phyloP scores from a whole-genome alignment of 345 rosid genomes.

The Heritiera fomes region DNA sequence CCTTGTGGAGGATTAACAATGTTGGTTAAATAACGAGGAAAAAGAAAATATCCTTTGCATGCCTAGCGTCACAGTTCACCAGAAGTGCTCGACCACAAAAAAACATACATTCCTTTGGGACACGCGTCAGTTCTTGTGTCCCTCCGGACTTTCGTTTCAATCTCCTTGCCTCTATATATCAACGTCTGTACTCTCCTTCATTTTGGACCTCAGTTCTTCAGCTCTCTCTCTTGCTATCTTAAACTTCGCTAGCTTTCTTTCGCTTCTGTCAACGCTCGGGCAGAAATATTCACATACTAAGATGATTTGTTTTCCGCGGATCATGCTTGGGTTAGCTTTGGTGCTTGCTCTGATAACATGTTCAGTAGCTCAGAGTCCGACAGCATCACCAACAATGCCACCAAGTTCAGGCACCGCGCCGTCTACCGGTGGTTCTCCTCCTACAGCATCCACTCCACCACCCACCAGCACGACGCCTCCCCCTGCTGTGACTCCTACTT shows the following conservation, averaged over 20 bases:
- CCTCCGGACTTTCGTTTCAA: background rate
- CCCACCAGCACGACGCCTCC: background rate
- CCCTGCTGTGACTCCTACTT: background rate
- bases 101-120: background rate
- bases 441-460: conserved; percentile 4
- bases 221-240: too few relatives aligned
- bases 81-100: conserved; percentile 12
- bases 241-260: too few relatives aligned
- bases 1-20: background rate
- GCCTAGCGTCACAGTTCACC: background rate
- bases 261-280: too few relatives aligned
- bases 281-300: too few relatives aligned
- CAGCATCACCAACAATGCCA: conserved; percentile 25
- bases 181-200: background rate
- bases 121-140: conserved; percentile 20
- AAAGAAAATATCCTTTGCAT: background rate
- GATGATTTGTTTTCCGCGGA: conserved; percentile 32
- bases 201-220: background rate
- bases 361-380: conserved; percentile 40
- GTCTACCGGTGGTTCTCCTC: background rate
- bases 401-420: conserved; percentile 23
- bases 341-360: conserved; percentile 25
- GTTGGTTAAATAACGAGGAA: background rate
- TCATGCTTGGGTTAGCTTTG: conserved; percentile 32
- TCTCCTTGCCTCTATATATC: conserved; percentile 27